Conservation (phyloP, 352 stramenopile genomes). For the Pythium rhizo-oryzae region DNA sequence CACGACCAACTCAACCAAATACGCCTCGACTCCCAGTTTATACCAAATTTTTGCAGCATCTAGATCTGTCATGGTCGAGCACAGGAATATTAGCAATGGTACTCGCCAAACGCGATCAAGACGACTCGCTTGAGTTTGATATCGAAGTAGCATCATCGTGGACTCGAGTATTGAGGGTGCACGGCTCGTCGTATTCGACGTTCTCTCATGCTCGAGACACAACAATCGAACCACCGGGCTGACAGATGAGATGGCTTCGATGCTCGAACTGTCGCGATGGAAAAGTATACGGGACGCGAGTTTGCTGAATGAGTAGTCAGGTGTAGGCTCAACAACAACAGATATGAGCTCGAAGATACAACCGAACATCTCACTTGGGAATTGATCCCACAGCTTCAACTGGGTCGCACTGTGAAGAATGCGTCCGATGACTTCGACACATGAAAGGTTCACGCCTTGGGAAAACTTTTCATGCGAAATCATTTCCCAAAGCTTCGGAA, state of each 20-base stretch:
- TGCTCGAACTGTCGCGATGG: not conserved
- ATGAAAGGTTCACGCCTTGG: not conserved
- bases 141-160: not conserved
- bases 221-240: not conserved
- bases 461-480: too few species aligned
- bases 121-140: not conserved
- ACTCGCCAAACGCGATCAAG: not conserved
- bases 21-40: not conserved
- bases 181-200: not conserved
- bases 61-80: not conserved
- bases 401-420: slow-evolving; percentile 1
- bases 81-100: not conserved
- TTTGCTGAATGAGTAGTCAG: not conserved
- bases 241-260: not conserved
- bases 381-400: not conserved
- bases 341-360: not conserved
- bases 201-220: not conserved
- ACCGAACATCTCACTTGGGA: not conserved
- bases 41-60: not conserved
- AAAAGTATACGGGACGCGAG: not conserved
- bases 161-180: slow-evolving; percentile 3
- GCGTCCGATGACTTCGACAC: not conserved
- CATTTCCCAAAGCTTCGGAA: not conserved
- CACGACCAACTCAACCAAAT: not conserved
- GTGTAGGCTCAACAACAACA: not conserved